Percentiles rank a stretch among this genome's conserved stretches.
Evolutionary conservation across 2,329 filamentous ascomycete species (phyloP).

Genomic region (Fusarium nanum): DNA sequence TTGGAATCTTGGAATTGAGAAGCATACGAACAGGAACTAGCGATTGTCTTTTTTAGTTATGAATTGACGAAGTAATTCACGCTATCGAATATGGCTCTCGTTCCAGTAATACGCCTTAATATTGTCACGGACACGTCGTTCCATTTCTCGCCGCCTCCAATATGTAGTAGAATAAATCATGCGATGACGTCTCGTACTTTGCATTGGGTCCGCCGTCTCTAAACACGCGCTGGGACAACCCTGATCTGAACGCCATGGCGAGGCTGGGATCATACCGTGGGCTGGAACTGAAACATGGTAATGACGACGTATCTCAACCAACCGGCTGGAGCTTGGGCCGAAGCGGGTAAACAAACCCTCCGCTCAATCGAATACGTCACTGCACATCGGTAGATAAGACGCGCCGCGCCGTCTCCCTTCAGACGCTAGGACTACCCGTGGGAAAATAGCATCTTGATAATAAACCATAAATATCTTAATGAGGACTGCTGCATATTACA

Average conservation of each 20-base stretch:
- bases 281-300: not conserved
- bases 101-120: not conserved
- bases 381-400: not conserved
- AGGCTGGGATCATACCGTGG: not conserved
- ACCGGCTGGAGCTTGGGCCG: not conserved
- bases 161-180: too few relatives aligned
- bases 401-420: not conserved
- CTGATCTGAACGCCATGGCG: not conserved
- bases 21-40: not conserved
- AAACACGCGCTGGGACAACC: not conserved
- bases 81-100: not conserved
- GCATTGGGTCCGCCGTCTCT: not conserved
- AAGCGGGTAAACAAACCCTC: not conserved
- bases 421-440: not conserved
- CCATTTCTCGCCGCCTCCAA: too few relatives aligned
- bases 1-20: rapidly evolving
- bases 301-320: not conserved
- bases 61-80: not conserved
- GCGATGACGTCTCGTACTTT: not conserved
- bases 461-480: not conserved
- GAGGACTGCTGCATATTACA: rapidly evolving
- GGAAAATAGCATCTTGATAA: not conserved
- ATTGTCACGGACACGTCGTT: not conserved
- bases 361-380: constrained; percentile 6
- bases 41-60: not conserved